Evolutionary conservation across 768 basidiomycete species (phyloP).

Genomic region (Termitomyces sp.): DNA sequence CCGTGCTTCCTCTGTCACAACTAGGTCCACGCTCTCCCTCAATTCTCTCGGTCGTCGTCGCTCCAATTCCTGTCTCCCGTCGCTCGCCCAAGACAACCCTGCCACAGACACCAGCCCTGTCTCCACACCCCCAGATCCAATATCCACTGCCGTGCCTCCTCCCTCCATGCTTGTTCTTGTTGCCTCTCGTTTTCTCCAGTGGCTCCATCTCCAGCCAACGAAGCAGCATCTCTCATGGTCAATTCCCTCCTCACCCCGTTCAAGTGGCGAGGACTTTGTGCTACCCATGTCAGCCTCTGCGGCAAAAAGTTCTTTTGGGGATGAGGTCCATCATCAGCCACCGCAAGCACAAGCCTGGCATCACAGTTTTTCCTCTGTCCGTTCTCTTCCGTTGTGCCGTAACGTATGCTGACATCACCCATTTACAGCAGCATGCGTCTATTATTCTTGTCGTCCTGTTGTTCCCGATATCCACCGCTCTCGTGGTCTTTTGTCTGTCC

Average conservation of each 20-base stretch:
- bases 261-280: conserved; percentile 39
- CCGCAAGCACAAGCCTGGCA: conserved; percentile 22
- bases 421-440: conserved; percentile 12
- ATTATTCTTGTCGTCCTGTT: conserved; percentile 41
- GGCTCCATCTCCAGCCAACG: conserved; percentile 45
- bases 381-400: conserved; percentile 11
- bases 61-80: conserved; percentile 43
- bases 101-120: conserved; percentile 7
- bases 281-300: conserved; percentile 52
- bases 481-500: conserved; percentile 69
- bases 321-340: conserved; percentile 33
- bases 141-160: conserved; percentile 19
- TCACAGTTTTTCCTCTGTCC: conserved; percentile 28
- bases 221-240: conserved; percentile 40
- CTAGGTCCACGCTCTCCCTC: conserved; percentile 49
- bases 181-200: conserved; percentile 47
- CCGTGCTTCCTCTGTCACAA: conserved; percentile 58
- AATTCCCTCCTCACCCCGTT: conserved; percentile 42
- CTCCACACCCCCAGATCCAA: conserved; percentile 10
- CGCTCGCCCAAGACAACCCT: conserved; percentile 15
- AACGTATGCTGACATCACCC: conserved; percentile 9
- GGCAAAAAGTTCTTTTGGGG: conserved; percentile 38
- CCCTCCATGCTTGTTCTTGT: conserved; percentile 51
- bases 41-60: conserved; percentile 53
- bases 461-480: conserved; percentile 63